Conservation (phyloP, 208 protist species). For the Leishmania braziliensis region DNA sequence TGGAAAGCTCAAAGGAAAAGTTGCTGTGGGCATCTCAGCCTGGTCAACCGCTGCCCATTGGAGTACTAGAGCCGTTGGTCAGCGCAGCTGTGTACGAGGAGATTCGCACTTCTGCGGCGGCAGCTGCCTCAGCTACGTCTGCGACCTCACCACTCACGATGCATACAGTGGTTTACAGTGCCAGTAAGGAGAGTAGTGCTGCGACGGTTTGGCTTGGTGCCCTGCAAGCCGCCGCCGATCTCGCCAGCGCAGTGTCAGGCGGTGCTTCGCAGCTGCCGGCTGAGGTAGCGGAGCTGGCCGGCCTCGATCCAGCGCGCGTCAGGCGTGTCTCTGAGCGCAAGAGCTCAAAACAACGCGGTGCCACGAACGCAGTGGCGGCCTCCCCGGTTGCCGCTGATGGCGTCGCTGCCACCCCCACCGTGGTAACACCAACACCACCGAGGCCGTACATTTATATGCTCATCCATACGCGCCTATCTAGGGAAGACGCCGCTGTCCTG, state of each 20-base stretch:
- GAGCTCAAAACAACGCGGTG: too few relatives aligned
- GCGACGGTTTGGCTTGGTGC: conserved; percentile 24
- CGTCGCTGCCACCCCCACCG: background rate
- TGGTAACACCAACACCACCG: background rate
- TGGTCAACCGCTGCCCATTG: conserved; percentile 19
- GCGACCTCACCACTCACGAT: background rate
- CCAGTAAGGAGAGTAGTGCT: conserved; percentile 20
- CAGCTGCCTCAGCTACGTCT: background rate
- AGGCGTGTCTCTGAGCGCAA: background rate
- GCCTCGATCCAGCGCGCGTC: background rate
- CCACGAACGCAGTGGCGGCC: background rate
- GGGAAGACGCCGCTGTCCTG: conserved; percentile 27
- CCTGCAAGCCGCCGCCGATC: conserved; percentile 23
- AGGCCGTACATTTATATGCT: conserved; percentile 21
- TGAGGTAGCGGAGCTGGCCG: conserved; percentile 14
- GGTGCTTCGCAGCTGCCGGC: conserved; percentile 19
- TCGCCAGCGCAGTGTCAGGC: conserved; percentile 9
- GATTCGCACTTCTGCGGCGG: conserved; percentile 9
- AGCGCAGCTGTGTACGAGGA: background rate
- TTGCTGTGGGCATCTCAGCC: conserved; percentile 27
- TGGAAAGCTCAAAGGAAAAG: conserved; percentile 21
- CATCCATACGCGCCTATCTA: conserved; percentile 27
- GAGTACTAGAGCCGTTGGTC: conserved; percentile 20
- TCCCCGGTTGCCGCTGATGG: too few relatives aligned
- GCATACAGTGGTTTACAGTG: conserved; percentile 32